phyloP scores from a whole-genome alignment of 345 rosid genomes.

The Schrenkiella parvula region DNA sequence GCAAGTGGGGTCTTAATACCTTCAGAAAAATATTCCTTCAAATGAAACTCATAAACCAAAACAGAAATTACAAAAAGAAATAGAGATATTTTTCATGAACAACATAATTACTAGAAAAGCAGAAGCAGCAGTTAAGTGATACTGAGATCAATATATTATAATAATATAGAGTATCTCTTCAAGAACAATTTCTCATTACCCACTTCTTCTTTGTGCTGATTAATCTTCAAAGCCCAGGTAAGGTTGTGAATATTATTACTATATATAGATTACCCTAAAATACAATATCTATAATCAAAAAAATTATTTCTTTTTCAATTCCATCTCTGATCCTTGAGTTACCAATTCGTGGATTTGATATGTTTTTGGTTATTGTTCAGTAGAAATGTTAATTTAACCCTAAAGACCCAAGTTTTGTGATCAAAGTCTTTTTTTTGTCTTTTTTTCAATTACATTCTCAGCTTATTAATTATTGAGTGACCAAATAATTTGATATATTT shows the following conservation, averaged over 20 bases:
- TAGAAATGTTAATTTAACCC: not conserved
- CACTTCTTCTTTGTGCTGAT: conserved; percentile 12
- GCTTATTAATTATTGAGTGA: not conserved
- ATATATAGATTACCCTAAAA: not conserved
- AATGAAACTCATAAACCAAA: conserved; percentile 21
- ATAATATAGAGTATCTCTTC: conserved; percentile 14
- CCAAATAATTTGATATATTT: not conserved
- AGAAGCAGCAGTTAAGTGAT: conserved; percentile 35
- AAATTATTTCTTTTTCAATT: not conserved
- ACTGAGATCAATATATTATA: conserved; percentile 18
- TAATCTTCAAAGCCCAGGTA: conserved; percentile 20
- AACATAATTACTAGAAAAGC: conserved; percentile 31
- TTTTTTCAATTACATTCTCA: not conserved
- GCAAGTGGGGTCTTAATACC: conserved; percentile 37
- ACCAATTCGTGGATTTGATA: not conserved
- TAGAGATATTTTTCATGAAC: conserved; percentile 18
- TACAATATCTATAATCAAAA: not conserved
- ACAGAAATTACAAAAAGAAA: not conserved
- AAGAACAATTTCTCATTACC: not conserved
- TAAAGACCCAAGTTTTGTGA: not conserved
- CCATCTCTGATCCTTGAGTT: not conserved
- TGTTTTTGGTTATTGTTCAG: conserved; percentile 12
- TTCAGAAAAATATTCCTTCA: conserved; percentile 29
- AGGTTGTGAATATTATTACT: not conserved
- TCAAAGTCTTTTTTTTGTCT: not conserved